Percentiles rank a stretch among this genome's conserved stretches.
Conservation (phyloP, 2,329 filamentous ascomycete species). For the Paramyrothecium roridum region DNA sequence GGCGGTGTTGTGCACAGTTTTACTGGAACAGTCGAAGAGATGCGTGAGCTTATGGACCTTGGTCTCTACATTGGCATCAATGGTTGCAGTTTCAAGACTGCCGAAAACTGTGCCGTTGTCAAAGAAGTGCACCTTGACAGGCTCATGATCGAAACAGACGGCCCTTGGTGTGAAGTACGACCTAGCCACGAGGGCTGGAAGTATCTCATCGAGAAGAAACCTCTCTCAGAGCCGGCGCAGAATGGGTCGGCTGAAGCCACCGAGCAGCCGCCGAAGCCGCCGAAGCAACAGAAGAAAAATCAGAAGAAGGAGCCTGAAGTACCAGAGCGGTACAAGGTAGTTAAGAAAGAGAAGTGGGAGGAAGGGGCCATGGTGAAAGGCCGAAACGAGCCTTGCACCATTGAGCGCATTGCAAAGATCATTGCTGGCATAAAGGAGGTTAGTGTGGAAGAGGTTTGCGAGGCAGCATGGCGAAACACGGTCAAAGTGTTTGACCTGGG, state of each 20-base stretch:
- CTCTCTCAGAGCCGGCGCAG: constrained; percentile 15
- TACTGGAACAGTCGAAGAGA: constrained; percentile 82
- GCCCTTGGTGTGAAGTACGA: constrained; percentile 95
- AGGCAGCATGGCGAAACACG: constrained; percentile 83
- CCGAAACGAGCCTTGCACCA: constrained; percentile 87
- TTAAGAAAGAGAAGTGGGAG: constrained; percentile 96
- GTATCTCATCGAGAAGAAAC: constrained; percentile 50
- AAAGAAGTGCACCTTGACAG: constrained; percentile 72
- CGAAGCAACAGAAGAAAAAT: constrained; percentile 43
- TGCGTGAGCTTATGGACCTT: constrained; percentile 73
- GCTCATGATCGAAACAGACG: constrained; percentile 94
- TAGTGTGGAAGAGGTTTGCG: constrained; percentile 75
- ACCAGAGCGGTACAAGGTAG: constrained; percentile 70
- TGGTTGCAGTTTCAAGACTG: constrained; percentile 93
- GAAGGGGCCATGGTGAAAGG: constrained; percentile 90
- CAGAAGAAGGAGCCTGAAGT: constrained; percentile 63
- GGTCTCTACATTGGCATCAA: constrained; percentile 94
- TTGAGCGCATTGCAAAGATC: constrained; percentile 82
- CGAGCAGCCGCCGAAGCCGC: constrained; percentile 13
- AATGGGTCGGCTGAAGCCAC: constrained; percentile 15
- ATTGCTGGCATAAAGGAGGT: constrained; percentile 84
- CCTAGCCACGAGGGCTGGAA: constrained; percentile 83
- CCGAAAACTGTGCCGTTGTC: constrained; percentile 84
- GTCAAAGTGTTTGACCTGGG: constrained; percentile 73
- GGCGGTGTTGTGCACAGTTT: constrained; percentile 92